Conservation (phyloP, 805 yeast genomes). For the Zygoascus bituminiphila region DNA sequence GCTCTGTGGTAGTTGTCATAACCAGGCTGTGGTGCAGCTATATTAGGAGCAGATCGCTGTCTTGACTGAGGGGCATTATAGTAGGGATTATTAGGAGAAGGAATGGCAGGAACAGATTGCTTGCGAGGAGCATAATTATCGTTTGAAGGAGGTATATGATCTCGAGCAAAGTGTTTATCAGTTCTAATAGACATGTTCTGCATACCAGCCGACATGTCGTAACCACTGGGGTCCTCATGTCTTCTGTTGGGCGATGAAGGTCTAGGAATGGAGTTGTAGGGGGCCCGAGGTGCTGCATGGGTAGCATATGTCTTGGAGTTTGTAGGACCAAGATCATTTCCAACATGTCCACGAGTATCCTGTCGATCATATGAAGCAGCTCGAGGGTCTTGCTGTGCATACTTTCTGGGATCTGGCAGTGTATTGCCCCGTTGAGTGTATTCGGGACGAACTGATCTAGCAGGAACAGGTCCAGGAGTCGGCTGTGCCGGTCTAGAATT, state of each 20-base stretch:
- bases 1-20: constrained; percentile 1
- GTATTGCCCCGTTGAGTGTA: background rate
- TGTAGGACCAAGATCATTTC: background rate
- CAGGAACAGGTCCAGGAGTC: background rate
- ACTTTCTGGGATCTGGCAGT: background rate
- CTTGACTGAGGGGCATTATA: background rate
- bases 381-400: background rate
- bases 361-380: background rate
- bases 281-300: background rate
- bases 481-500: background rate
- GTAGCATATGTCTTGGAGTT: background rate
- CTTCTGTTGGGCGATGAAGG: background rate
- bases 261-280: background rate
- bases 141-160: background rate
- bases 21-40: background rate
- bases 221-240: background rate
- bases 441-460: background rate
- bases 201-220: background rate
- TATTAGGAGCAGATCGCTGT: background rate
- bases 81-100: background rate
- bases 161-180: too few relatives aligned
- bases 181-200: background rate
- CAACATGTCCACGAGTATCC: background rate
- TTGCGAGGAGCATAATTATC: background rate
- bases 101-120: background rate